A percentile compares a stretch with the other conserved stretches of the same genome.
These are phyloP conservation scores for Ustilago sp. DNA, from an alignment of 1,284 basidiomycete genomes.

Conservation along the genomic window DNA sequence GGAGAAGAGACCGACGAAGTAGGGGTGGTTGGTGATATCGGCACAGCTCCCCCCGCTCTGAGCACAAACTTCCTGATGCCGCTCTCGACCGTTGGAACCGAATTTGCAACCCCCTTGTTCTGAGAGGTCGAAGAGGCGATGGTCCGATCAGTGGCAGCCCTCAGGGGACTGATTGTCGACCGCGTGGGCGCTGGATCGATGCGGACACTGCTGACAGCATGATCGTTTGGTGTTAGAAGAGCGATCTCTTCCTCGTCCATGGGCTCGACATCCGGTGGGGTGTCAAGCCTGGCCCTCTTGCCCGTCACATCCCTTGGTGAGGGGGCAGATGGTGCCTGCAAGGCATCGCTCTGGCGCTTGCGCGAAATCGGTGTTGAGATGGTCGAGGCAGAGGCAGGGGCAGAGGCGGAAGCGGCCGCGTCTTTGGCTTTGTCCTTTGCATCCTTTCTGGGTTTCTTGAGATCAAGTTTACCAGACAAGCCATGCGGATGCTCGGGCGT, in stretches of 20 bases:
- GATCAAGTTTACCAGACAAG: constrained; percentile 33
- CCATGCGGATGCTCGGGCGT: constrained; percentile 29
- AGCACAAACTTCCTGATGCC: constrained; percentile 34
- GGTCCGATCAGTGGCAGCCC: background rate
- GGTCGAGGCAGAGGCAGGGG: constrained; percentile 1
- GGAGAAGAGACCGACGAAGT: background rate
- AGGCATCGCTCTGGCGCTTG: constrained; percentile 21
- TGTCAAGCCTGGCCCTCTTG: constrained; percentile 24
- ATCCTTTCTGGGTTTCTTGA: constrained; percentile 6
- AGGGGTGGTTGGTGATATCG: constrained; percentile 5
- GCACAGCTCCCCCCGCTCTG: constrained; percentile 11
- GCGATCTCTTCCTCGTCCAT: constrained; percentile 15
- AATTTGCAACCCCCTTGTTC: background rate
- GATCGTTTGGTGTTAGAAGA: background rate
- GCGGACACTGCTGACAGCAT: background rate
- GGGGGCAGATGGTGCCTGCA: constrained; percentile 13
- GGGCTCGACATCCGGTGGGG: background rate
- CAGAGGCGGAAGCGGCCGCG: constrained; percentile 4
- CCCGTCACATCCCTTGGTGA: constrained; percentile 9
- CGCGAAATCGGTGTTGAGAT: constrained; percentile 18
- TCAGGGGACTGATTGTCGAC: background rate
- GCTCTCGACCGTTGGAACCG: constrained; percentile 18
- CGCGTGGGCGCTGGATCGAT: background rate
- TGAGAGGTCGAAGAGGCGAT: background rate
- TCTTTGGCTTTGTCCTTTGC: constrained; percentile 7